Conservation (phyloP, 2,329 filamentous ascomycete genomes). For the Aspergillus fijiensis region DNA sequence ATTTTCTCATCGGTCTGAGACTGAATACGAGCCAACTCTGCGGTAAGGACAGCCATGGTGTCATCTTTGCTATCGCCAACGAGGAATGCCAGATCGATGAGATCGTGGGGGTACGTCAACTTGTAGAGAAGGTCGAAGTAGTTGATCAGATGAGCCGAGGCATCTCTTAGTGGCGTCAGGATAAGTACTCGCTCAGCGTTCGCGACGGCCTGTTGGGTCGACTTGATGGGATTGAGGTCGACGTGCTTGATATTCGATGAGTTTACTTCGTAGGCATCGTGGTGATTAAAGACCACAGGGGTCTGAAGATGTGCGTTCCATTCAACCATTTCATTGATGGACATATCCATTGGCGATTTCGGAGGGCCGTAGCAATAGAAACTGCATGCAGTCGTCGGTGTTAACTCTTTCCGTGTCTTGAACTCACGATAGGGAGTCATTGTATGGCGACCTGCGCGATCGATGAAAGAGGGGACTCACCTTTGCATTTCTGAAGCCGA, state of each 20-base stretch:
- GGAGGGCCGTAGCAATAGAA: slow-evolving; percentile 97
- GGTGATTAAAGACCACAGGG: slow-evolving; percentile 94
- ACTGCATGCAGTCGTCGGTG: slow-evolving; percentile 49
- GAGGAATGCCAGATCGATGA: slow-evolving; percentile 93
- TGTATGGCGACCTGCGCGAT: slow-evolving; percentile 1
- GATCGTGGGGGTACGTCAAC: slow-evolving; percentile 87
- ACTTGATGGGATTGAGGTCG: slow-evolving; percentile 80
- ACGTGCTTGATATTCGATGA: slow-evolving; percentile 73
- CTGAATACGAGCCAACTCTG: slow-evolving; percentile 86
- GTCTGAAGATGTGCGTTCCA: slow-evolving; percentile 90
- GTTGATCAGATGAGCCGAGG: slow-evolving; percentile 74
- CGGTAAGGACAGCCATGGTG: slow-evolving; percentile 79
- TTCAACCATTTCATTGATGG: slow-evolving; percentile 80
- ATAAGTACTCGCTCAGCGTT: slow-evolving; percentile 89
- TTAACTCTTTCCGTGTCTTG: slow-evolving; percentile 12
- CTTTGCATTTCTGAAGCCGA: slow-evolving; percentile 87
- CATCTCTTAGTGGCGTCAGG: slow-evolving; percentile 89
- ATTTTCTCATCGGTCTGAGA: slow-evolving; percentile 70
- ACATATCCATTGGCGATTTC: slow-evolving; percentile 96
- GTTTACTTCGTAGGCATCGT: slow-evolving; percentile 82
- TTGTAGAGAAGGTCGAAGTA: slow-evolving; percentile 92
- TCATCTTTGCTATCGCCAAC: slow-evolving; percentile 91
- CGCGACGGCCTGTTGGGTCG: slow-evolving; percentile 71
- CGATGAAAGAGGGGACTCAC: slow-evolving; percentile 51
- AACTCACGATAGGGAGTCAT: neutral